Base-by-base conservation (phyloP, 805 yeast species). In the Saccharomycopsis lassenensis region DNA sequence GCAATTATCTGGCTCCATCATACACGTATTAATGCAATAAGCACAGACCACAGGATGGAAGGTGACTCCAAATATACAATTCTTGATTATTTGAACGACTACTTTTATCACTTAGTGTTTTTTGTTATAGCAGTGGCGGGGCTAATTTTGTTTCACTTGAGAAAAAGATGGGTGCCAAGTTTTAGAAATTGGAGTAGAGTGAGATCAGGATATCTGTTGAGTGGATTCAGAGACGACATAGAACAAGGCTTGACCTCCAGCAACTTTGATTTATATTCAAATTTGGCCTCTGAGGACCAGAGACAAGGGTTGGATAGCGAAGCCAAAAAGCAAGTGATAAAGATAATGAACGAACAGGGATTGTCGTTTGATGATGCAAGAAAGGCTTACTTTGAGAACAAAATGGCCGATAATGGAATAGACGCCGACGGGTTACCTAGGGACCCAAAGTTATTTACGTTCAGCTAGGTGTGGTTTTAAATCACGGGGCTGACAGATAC, bases 311-410 rank as follows among this genome's bases (percentile, higher is more conserved):
- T 82, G 24, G 74, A 71, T 50, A 71, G 62, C 26, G 49, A 40
- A 4, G 70, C 81, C 2, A 77, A 74, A 52, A 47, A 48, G 12
- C 65, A 58, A 36, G 71, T 82, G 2, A 59, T 61, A 39, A 43
- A 53, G 20, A 58, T 79, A 5, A 82, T 82, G 91, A 50, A 61
- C 5, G 49, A 52, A 4, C 41, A 43, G 11, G 52, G 60, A 24
- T 43, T 79, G 20, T 48, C 69, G 1, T 82, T 82, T 51, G 93
- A 82, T 52, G 72, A 72, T 28, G 93, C 94, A 1, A 61, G 94
- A 42, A 52, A 69, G 3, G 48, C 62, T 36, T 76, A 68, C 49
- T 66, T 71, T 24, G 25, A 33, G 19, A 22, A 21, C 7, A 57
- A 57, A 44, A 62, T 82, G 51, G 58, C 60, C 1, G 52, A 58